Base-by-base conservation (phyloP, 2,329 filamentous ascomycete genomes). In the Curvularia verruculosa region DNA sequence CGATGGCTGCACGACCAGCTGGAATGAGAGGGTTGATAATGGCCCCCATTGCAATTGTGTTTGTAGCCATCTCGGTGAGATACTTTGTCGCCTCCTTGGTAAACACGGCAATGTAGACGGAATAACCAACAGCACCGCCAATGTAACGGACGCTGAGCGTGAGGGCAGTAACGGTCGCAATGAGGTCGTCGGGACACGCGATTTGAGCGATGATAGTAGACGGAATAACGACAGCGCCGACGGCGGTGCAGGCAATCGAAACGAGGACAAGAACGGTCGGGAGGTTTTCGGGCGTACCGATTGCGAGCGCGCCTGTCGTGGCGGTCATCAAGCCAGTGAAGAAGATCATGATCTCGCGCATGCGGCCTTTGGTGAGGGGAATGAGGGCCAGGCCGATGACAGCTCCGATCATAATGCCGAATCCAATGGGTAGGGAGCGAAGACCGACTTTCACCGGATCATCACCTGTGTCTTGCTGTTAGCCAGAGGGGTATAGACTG, bases 111-210 rank as follows among this genome's bases (percentile, higher is more conserved):
- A 72, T 74, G 63, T 78, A 80, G 3, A 79, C 67, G n/a, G 82
- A 81, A 69, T 87, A 89, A 31, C 85, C 87, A 57, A 90, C 83
- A 12, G 84, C 82, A 28, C 87, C 87, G 45, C 88, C 88, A 34
- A 90, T 82, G 52, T 89, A 86, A 36, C 88, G 86, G 62, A 90
- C 85, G n/a, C 86, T 83, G 36, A 90, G 82, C 0, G 88, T 89
- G 21, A 91, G 78, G 5, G 88, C 87, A 1, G 87, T 84, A 44
- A 89, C 82, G 2, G 88, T 90, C 7, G 86, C 88, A 60, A 91
- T 90, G 5, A 90, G 80, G 52, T 90, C 87, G 67, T 88, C 85
- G 0, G 88, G 87, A 59, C 86, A 89, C 63, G 89, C 86, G 64
- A 90, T 89, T 9, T 86, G 87, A 6, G 85, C 85, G 55, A 90